Base-by-base conservation (phyloP, 768 basidiomycete genomes). In the Gymnopilus junonius region DNA sequence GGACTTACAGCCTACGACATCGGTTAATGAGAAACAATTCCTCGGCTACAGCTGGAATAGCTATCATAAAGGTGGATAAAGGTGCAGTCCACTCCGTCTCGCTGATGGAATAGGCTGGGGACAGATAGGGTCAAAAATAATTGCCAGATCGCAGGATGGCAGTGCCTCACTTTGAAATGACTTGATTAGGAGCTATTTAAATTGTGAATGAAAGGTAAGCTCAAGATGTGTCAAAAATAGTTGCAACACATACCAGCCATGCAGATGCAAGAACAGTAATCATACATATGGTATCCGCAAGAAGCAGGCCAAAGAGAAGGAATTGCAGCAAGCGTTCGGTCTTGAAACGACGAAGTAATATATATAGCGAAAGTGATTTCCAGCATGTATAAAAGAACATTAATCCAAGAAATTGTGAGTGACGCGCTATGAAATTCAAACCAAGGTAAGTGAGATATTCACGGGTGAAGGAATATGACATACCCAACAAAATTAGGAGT, bases 401-500 rank as follows among this genome's bases (percentile, higher is more conserved):
- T 69, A 25, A 72, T 50, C 71, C 71, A 72, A 35, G 71, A 70
- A 58, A 69, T 62, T 20, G 67, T 67, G 25, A 71, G 59, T 40
- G 66, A 63, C 2, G 65, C 65, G 34, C 71, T 71, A 23, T 15
- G 20, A 45, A 27, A n/a, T 31, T n/a, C n/a, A n/a, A n/a, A n/a
- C n/a, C 29, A 45, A 40, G 29, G 20, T 48, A 29, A 43, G 45
- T 21, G 12, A 40, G 21, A 32, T 27, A 35, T 51, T 11, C 11
- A 4, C 29, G 17, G 20, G 21, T 10, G 25, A n/a, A 5, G 21
- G n/a, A n/a, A 12, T 11, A 25, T 2, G 37, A 17, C 59, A 48
- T 54, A 64, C 67, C 67, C 61, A 25, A 62, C 43, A 39, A 68
- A 65, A 55, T 65, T 20, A 56, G 67, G 62, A 39, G 55, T 59